A percentile compares a stretch with the other conserved stretches of the same genome.
Conservation (phyloP, 305 asterid genomes). For the Lippia alba region DNA sequence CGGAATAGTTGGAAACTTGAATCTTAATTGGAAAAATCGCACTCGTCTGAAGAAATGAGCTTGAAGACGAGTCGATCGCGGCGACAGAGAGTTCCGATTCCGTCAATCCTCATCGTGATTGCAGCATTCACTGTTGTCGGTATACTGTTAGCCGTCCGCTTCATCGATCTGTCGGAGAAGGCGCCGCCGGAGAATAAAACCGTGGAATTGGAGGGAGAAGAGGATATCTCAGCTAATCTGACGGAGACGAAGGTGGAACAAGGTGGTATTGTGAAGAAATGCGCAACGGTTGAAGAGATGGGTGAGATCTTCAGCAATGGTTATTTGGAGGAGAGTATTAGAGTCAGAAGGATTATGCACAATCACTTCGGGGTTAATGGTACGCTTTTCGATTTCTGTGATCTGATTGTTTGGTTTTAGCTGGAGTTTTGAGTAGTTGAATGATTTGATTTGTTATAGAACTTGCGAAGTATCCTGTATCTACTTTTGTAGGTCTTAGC, state of each 20-base stretch:
- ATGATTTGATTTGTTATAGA: constrained; percentile 19
- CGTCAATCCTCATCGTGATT: constrained; percentile 38
- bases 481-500: constrained; percentile 2
- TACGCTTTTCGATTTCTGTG: constrained; percentile 25
- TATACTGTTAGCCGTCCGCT: constrained; percentile 44
- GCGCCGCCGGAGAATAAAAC: constrained; percentile 39
- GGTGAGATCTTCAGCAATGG: constrained; percentile 70
- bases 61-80: constrained; percentile 45
- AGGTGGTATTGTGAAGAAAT: constrained; percentile 43
- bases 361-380: constrained; percentile 75
- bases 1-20: constrained; percentile 11
- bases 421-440: background rate
- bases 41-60: constrained; percentile 40
- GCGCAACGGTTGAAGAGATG: constrained; percentile 96
- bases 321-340: constrained; percentile 61
- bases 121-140: constrained; percentile 47
- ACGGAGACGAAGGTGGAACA: constrained; percentile 22
- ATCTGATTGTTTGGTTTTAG: background rate
- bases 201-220: constrained; percentile 11
- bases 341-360: constrained; percentile 63
- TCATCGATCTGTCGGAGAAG: constrained; percentile 47
- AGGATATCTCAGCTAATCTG: constrained; percentile 31
- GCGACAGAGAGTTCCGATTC: constrained; percentile 46
- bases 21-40: constrained; percentile 16
- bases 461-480: background rate